Base-by-base conservation (phyloP, 2,329 filamentous ascomycete species). In the Cytospora leucostoma region DNA sequence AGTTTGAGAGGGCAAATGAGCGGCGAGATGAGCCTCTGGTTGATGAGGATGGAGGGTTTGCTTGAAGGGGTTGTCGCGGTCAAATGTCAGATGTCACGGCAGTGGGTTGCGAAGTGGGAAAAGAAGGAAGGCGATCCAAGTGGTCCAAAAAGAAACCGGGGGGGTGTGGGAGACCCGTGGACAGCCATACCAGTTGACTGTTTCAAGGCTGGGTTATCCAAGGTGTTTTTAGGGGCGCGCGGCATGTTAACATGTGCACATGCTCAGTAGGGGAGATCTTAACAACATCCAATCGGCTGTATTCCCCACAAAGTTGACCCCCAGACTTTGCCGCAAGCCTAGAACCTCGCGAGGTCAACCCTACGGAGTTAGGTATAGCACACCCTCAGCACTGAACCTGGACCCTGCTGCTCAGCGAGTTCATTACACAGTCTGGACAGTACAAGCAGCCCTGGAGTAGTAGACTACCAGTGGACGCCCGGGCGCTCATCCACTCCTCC, bases 1-100 rank as follows among this genome's bases (percentile, higher is more conserved):
- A 19, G 38, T 38, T 17, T 32, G 32, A 38, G 34, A 37, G n/a
- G 35, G 27, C 44, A 52, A 59, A 63, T 47, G 56, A 59, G 61
- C 50, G 56, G 56, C 56, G 56, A 34, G 56, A 56, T 63, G 61
- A 44, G 27, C 44, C 33, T 61, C 38, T 47, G 19, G 44, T 37
- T 55, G 58, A 40, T 55, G 59, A 51, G 59, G 35, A 35, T 53
- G 44, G 17, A 56, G 47, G 38, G 59, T 19, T 47, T 34, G 61
- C n/a, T 15, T 44, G 3, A n/a, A 44, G 47, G 56, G 61, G 61
- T 55, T 60, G 61, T 15, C 11, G 19, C 21, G 55, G 21, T 15
- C 27, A n/a, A 47, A 47, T 21, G 44, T 10, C 1, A 47, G 12
- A 17, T 47, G n/a, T 12, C 44, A 47, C n/a, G 7, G 11, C 13